Percentiles rank a stretch among this genome's conserved stretches.
Conservation (phyloP, 2,329 filamentous ascomycete genomes). For the Tothia fuscella region DNA sequence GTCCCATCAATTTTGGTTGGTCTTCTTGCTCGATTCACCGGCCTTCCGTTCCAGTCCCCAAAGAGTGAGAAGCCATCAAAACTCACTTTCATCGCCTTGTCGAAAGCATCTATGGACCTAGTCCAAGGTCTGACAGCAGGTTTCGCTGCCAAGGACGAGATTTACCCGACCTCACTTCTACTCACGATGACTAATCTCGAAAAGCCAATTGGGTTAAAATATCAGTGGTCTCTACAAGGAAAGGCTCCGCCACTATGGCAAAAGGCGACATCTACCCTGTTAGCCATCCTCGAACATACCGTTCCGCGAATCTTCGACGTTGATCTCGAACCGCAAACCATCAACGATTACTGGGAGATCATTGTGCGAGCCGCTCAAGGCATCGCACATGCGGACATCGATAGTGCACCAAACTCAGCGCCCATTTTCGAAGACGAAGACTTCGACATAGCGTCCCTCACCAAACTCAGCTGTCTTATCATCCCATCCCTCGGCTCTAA, state of each 20-base stretch:
- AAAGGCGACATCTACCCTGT: slow-evolving; percentile 58
- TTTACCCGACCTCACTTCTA: slow-evolving; percentile 1
- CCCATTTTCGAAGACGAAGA: slow-evolving; percentile 50
- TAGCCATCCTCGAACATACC: slow-evolving; percentile 56
- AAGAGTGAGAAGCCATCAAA: slow-evolving; percentile 14
- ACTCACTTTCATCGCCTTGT: slow-evolving; percentile 80
- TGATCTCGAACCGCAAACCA: slow-evolving; percentile 24
- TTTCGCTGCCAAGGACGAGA: slow-evolving; percentile 43
- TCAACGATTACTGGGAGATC: slow-evolving; percentile 51
- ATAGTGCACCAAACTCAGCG: slow-evolving; percentile 21
- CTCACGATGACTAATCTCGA: slow-evolving; percentile 2
- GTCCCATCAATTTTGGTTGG: slow-evolving; percentile 57
- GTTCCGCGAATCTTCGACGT: slow-evolving; percentile 35
- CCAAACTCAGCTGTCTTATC: slow-evolving; percentile 55
- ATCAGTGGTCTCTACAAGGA: slow-evolving; percentile 60
- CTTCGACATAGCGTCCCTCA: slow-evolving; percentile 71
- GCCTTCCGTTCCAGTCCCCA: slow-evolving; percentile 49
- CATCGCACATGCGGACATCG: slow-evolving; percentile 19
- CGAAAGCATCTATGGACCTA: slow-evolving; percentile 66
- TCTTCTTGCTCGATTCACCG: slow-evolving; percentile 58
- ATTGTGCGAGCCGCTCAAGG: slow-evolving; percentile 25
- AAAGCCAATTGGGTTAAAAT: slow-evolving; percentile 56
- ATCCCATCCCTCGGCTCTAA: slow-evolving; percentile 59
- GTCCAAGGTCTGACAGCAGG: slow-evolving; percentile 48
- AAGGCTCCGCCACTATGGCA: slow-evolving; percentile 67